Conservation (phyloP, 2,329 filamentous ascomycete genomes). For the Sporothrix sp. region DNA sequence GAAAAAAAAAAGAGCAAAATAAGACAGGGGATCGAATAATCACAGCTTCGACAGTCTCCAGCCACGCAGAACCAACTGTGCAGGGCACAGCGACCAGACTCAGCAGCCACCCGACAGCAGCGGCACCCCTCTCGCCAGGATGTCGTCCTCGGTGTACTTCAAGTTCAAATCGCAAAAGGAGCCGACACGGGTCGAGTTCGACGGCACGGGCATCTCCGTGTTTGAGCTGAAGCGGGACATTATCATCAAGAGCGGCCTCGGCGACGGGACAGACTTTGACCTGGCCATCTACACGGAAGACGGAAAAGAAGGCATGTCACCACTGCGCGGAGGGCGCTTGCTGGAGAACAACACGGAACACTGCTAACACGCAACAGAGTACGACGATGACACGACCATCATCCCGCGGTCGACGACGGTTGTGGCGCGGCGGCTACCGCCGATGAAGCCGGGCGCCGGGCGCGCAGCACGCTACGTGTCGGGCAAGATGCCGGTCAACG, state of each 20-base stretch:
- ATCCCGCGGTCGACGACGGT: slow-evolving; percentile 93
- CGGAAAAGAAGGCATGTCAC: slow-evolving; percentile 74
- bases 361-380: slow-evolving; percentile 48
- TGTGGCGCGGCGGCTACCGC: slow-evolving; percentile 76
- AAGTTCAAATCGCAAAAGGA: slow-evolving; percentile 99
- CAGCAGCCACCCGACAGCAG: background rate
- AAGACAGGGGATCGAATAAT: background rate
- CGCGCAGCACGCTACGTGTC: slow-evolving; percentile 91
- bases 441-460: slow-evolving; percentile 75
- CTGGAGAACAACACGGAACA: no score
- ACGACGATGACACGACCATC: slow-evolving; percentile 95
- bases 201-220: slow-evolving; percentile 94
- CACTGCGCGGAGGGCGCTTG: no score
- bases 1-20: background rate
- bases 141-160: slow-evolving; percentile 98
- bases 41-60: background rate
- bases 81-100: slow-evolving; percentile 7
- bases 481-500: slow-evolving; percentile 85
- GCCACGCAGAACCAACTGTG: background rate
- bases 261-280: slow-evolving; percentile 94
- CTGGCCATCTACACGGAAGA: slow-evolving; percentile 90
- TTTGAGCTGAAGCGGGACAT: slow-evolving; percentile 99
- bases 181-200: slow-evolving; percentile 86
- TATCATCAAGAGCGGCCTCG: slow-evolving; percentile 84
- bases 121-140: slow-evolving; percentile 34